These are phyloP conservation scores for Pachyrhizus erosus DNA, from an alignment of 306 rosid genomes.

Conservation along the genomic window DNA sequence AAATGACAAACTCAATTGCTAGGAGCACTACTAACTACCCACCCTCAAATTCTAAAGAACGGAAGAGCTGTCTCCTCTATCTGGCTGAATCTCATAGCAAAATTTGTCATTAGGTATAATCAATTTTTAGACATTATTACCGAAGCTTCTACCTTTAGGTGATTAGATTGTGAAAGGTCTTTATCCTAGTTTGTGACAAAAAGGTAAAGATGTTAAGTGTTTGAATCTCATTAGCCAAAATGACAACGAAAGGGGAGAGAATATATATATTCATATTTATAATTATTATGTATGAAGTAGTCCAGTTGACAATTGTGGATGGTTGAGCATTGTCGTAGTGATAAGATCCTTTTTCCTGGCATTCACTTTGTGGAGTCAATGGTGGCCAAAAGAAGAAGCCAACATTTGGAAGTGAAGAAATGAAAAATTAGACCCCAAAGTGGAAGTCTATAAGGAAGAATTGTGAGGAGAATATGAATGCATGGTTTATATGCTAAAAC, in stretches of 20 bases:
- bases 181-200: constrained; percentile 24
- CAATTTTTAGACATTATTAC: constrained; percentile 37
- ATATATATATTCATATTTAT: not conserved
- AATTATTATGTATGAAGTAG: constrained; percentile 1
- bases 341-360: not conserved
- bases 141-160: constrained; percentile 35
- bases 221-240: constrained; percentile 4
- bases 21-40: constrained; percentile 40
- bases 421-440: constrained; percentile 32
- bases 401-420: not conserved
- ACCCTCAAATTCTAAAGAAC: constrained; percentile 8
- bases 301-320: not conserved
- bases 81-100: constrained; percentile 21
- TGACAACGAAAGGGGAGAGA: not conserved
- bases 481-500: not conserved
- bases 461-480: not conserved
- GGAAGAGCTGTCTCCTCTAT: constrained; percentile 26
- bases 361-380: constrained; percentile 24
- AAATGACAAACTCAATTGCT: constrained; percentile 25
- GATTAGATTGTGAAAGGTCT: constrained; percentile 24
- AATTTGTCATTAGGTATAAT: constrained; percentile 31
- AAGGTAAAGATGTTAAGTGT: not conserved
- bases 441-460: constrained; percentile 28
- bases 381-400: constrained; percentile 24
- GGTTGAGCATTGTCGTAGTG: not conserved